These are phyloP conservation scores for Wallacemonas collosoma DNA, from an alignment of 208 protist genomes.

Conservation along the genomic window DNA sequence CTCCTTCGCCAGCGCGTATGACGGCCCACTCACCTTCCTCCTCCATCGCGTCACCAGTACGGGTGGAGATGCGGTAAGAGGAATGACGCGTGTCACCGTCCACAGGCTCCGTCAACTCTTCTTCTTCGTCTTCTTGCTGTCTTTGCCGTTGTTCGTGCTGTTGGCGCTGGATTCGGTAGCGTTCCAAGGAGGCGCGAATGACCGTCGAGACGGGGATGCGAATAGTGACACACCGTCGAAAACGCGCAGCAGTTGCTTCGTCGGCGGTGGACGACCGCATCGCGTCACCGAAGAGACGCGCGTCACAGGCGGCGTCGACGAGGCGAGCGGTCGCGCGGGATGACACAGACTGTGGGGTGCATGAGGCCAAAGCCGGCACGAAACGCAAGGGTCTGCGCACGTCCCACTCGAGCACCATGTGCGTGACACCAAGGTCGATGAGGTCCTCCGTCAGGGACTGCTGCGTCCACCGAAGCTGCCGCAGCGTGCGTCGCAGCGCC, in stretches of 20 bases:
- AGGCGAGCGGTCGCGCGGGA: neutral
- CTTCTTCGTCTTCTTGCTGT: slow-evolving; percentile 18
- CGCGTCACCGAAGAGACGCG: neutral
- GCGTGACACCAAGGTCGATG: slow-evolving; percentile 33
- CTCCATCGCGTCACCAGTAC: neutral
- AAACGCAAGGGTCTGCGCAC: slow-evolving; percentile 10
- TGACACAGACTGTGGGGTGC: neutral
- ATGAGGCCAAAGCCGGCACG: neutral
- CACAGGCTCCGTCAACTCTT: neutral
- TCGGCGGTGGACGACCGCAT: neutral
- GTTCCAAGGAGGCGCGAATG: slow-evolving; percentile 21
- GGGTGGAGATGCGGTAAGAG: neutral
- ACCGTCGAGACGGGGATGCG: slow-evolving; percentile 17
- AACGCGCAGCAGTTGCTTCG: neutral
- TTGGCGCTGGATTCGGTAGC: neutral
- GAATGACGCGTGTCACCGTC: neutral
- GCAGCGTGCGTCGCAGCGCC: slow-evolving; percentile 20
- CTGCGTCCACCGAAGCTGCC: slow-evolving; percentile 25
- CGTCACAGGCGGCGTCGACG: slow-evolving; percentile 5
- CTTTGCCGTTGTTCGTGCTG: slow-evolving; percentile 13
- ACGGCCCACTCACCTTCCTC: neutral
- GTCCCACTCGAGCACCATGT: slow-evolving; percentile 41
- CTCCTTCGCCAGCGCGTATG: neutral
- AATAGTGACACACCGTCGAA: slow-evolving; percentile 1
- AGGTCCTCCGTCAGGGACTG: slow-evolving; percentile 30